These are phyloP conservation scores for Umbelopsis sp. DNA, from an alignment of 371 early-diverging fungal species.

Conservation along the genomic window DNA sequence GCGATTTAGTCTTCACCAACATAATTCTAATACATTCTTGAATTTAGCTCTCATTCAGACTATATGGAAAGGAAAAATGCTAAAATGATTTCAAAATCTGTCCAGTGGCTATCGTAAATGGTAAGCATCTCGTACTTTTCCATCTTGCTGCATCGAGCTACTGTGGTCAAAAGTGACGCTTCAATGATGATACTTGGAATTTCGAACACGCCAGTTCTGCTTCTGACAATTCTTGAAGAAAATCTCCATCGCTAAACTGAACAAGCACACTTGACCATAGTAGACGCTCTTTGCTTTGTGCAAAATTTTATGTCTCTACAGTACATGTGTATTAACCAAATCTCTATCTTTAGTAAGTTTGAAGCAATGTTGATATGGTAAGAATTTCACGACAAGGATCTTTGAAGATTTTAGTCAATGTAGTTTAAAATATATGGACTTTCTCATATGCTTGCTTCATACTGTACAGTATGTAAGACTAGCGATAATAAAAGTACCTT, in stretches of 20 bases:
- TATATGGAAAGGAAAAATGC: background rate
- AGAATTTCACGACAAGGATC: too few relatives aligned
- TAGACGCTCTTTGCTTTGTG: background rate
- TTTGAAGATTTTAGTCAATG: too few relatives aligned
- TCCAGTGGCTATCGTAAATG: slow-evolving; percentile 12
- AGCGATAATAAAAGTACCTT: too few relatives aligned
- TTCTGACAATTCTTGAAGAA: slow-evolving; percentile 44
- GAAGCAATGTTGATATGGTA: too few relatives aligned
- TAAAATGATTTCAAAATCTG: too few relatives aligned
- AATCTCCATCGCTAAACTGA: slow-evolving; percentile 12
- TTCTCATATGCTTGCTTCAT: too few relatives aligned
- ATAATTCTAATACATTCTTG: background rate
- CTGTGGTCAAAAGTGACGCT: slow-evolving; percentile 25
- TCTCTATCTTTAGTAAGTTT: background rate
- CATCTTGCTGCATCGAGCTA: slow-evolving; percentile 27
- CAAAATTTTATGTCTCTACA: slow-evolving; percentile 26
- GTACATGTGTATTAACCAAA: slow-evolving; percentile 19
- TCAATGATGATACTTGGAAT: slow-evolving; percentile 24
- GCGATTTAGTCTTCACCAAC: background rate
- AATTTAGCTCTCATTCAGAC: slow-evolving; percentile 8
- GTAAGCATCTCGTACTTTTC: slow-evolving; percentile 1
- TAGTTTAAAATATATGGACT: too few relatives aligned
- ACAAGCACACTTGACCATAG: slow-evolving; percentile 1
- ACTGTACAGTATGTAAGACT: too few relatives aligned
- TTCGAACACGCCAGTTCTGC: slow-evolving; percentile 46